phyloP scores from a whole-genome alignment of 2,329 filamentous ascomycete species.

The Phoma sp. region DNA sequence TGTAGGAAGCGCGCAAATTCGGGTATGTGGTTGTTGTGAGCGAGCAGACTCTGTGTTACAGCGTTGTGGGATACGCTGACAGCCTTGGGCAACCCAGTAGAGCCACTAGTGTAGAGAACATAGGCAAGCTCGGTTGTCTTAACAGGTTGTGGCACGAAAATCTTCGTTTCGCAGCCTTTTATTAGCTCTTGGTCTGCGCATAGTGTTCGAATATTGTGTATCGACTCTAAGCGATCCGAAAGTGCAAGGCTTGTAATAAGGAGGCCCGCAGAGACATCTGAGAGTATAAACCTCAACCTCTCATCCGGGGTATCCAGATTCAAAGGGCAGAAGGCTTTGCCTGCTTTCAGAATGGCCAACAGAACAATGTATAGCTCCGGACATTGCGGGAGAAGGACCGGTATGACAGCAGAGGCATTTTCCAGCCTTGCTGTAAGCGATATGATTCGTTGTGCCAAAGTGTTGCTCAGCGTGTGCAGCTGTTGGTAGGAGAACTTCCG shows the following conservation, averaged over 20 bases:
- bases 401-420: slow-evolving; percentile 62
- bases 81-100: slow-evolving; percentile 87
- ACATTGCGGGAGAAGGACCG: slow-evolving; percentile 78
- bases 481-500: slow-evolving; percentile 65
- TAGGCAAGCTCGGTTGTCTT: slow-evolving; percentile 67
- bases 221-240: slow-evolving; percentile 45
- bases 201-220: slow-evolving; percentile 49
- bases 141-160: neutral
- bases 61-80: slow-evolving; percentile 82
- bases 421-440: slow-evolving; percentile 30
- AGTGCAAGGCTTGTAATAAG: slow-evolving; percentile 68
- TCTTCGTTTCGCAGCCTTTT: slow-evolving; percentile 25
- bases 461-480: slow-evolving; percentile 64
- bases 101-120: slow-evolving; percentile 92
- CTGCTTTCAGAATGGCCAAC: slow-evolving; percentile 78
- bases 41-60: slow-evolving; percentile 79
- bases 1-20: slow-evolving; percentile 81
- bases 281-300: slow-evolving; percentile 77
- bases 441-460: slow-evolving; percentile 55
- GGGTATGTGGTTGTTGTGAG: slow-evolving; percentile 80
- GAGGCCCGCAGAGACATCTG: slow-evolving; percentile 74
- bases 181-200: slow-evolving; percentile 49
- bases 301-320: slow-evolving; percentile 79
- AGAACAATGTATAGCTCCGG: slow-evolving; percentile 78
- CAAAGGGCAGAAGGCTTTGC: slow-evolving; percentile 85